phyloP scores from a whole-genome alignment of 208 protist genomes.

The Trichomonas vaginalis region DNA sequence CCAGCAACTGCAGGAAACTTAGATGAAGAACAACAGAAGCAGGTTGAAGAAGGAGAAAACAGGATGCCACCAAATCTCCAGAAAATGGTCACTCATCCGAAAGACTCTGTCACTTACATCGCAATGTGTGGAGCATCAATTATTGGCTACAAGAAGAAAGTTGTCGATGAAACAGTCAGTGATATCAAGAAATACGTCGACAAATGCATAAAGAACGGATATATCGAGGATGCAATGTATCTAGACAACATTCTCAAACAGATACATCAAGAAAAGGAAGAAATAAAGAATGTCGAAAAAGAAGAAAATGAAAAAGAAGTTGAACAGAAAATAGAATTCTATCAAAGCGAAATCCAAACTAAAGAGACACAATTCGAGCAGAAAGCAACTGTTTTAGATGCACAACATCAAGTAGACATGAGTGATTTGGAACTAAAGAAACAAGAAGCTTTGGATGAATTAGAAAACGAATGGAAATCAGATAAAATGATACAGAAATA shows the following conservation, averaged over 20 bases:
- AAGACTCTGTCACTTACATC: not conserved
- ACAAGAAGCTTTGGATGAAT: not conserved
- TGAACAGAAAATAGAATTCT: not conserved
- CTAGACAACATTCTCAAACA: not conserved
- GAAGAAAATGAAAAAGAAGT: not conserved
- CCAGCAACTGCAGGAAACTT: not conserved
- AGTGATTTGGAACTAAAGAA: not conserved
- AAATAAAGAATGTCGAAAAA: not conserved
- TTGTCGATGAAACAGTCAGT: not conserved
- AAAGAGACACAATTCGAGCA: not conserved
- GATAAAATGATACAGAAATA: not conserved
- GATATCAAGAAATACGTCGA: not conserved
- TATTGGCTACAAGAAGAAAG: not conserved
- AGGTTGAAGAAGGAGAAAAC: not conserved
- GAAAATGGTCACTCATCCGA: not conserved
- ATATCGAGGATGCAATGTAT: not conserved
- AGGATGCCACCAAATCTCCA: not conserved
- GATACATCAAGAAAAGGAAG: not conserved
- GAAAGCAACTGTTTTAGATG: not conserved
- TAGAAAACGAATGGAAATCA: not conserved
- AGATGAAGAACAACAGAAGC: not conserved
- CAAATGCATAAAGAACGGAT: not conserved
- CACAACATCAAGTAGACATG: not conserved
- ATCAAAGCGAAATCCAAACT: not conserved
- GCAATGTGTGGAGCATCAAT: not conserved